Evolutionary conservation across 371 early-diverging fungal genomes (phyloP).

Genomic region (Syncephalastrum contaminatum): DNA sequence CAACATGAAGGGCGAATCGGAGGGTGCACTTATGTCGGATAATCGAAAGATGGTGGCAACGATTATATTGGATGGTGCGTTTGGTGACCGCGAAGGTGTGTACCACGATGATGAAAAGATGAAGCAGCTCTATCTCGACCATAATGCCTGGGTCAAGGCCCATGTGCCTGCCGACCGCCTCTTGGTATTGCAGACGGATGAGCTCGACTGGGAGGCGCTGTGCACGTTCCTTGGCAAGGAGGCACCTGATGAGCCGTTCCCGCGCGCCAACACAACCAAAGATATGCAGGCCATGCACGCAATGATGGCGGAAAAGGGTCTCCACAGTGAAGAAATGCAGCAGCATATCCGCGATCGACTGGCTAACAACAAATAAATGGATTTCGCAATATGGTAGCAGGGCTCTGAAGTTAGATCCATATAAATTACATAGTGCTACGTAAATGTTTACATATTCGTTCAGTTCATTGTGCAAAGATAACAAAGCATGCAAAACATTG

Average conservation of each 20-base stretch:
- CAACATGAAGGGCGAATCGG: no score
- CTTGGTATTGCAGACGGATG: constrained; percentile 11
- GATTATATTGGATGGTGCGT: constrained; percentile 19
- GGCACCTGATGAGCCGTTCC: constrained; percentile 16
- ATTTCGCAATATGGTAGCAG: no score
- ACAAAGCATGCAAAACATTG: no score
- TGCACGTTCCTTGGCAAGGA: constrained; percentile 19
- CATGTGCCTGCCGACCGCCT: constrained; percentile 23
- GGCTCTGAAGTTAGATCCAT: no score
- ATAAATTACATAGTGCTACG: no score
- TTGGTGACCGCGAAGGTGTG: constrained; percentile 8
- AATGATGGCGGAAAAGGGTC: no score
- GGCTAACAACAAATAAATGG: no score
- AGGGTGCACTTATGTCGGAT: not conserved
- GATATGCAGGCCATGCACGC: constrained; percentile 8
- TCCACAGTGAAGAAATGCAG: no score
- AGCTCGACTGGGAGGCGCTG: constrained; percentile 13
- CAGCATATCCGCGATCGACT: no score
- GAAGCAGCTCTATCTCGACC: constrained; percentile 15
- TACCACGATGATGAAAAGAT: constrained; percentile 19
- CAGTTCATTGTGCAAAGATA: no score
- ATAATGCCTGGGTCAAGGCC: constrained; percentile 24
- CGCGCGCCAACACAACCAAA: constrained; percentile 10
- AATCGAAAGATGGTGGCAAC: constrained; percentile 6
- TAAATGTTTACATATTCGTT: no score